Percentiles rank a stretch among this genome's conserved stretches.
These are phyloP conservation scores for Colletotrichum cordylinicola DNA, from an alignment of 2,329 filamentous ascomycete genomes.

Conservation along the genomic window DNA sequence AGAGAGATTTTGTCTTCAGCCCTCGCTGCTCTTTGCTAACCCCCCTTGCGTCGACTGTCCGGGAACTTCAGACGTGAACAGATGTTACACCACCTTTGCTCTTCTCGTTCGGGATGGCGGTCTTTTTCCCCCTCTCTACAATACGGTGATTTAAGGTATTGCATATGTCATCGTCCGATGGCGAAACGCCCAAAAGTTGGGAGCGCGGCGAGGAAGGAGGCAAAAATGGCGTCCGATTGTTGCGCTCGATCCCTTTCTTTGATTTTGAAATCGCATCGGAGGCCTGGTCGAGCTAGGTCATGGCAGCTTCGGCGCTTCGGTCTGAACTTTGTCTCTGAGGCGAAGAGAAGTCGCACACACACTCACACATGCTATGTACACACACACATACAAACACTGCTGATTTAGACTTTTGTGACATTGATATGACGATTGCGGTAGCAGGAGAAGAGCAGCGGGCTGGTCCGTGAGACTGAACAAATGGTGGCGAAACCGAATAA, in stretches of 20 bases:
- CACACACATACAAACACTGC: background rate
- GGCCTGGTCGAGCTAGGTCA: background rate
- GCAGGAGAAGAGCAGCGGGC: background rate
- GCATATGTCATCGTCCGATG: conserved; percentile 12
- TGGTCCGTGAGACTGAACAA: background rate
- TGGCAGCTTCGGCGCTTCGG: conserved; percentile 1
- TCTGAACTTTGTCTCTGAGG: conserved; percentile 17
- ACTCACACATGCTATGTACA: background rate
- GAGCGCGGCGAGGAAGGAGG: background rate
- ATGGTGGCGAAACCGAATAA: conserved; percentile 7
- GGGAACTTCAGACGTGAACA: background rate
- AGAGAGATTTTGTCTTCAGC: background rate
- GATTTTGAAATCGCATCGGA: conserved; percentile 10
- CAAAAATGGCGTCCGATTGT: conserved; percentile 12
- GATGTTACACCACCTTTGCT: background rate
- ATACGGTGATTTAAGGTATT: background rate
- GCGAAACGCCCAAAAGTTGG: background rate
- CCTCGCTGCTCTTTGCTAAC: background rate
- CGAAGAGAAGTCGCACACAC: background rate
- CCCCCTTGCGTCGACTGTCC: background rate
- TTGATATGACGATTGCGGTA: background rate
- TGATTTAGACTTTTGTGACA: background rate
- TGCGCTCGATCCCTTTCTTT: background rate
- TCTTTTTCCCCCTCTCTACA: background rate
- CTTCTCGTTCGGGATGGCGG: background rate